These are phyloP conservation scores for Pyrenophora seminiperda DNA, from an alignment of 2,329 filamentous ascomycete species.

Conservation along the genomic window DNA sequence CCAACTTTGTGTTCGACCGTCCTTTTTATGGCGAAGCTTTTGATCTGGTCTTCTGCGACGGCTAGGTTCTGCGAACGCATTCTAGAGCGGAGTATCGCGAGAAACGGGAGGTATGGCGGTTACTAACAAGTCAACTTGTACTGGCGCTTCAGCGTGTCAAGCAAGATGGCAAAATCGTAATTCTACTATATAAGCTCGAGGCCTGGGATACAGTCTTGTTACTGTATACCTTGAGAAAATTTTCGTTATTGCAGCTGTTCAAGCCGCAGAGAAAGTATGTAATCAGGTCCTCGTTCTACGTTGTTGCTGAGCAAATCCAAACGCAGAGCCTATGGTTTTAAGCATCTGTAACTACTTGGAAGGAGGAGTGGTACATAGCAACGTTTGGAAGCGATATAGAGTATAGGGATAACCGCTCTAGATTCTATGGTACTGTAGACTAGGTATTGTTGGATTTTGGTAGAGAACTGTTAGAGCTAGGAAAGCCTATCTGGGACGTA, in stretches of 20 bases:
- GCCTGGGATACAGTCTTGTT: slow-evolving; percentile 46
- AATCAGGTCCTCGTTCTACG: slow-evolving; percentile 59
- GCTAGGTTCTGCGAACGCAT: slow-evolving; percentile 51
- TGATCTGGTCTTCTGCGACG: no score
- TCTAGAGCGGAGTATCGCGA: slow-evolving; percentile 13
- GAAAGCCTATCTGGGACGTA: slow-evolving; percentile 11
- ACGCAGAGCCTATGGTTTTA: slow-evolving; percentile 35
- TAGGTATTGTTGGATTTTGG: slow-evolving; percentile 16
- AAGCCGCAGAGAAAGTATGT: slow-evolving; percentile 53
- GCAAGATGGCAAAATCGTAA: slow-evolving; percentile 56
- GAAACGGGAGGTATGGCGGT: slow-evolving; percentile 36
- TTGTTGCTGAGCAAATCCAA: slow-evolving; percentile 55
- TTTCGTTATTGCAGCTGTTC: slow-evolving; percentile 51
- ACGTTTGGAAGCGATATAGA: slow-evolving; percentile 20
- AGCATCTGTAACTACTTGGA: slow-evolving; percentile 39
- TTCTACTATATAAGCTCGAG: slow-evolving; percentile 58
- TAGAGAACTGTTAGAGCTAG: slow-evolving; percentile 8
- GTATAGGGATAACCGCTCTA: slow-evolving; percentile 3
- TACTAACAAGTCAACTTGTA: slow-evolving; percentile 47
- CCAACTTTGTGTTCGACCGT: slow-evolving; percentile 7
- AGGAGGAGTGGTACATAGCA: slow-evolving; percentile 16
- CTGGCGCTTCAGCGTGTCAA: slow-evolving; percentile 55
- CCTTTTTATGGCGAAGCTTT: slow-evolving; percentile 46
- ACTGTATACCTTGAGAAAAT: slow-evolving; percentile 50
- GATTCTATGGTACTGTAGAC: not conserved